Conservation (phyloP, 2,329 filamentous ascomycete genomes). For the Pyricularia sp. region DNA sequence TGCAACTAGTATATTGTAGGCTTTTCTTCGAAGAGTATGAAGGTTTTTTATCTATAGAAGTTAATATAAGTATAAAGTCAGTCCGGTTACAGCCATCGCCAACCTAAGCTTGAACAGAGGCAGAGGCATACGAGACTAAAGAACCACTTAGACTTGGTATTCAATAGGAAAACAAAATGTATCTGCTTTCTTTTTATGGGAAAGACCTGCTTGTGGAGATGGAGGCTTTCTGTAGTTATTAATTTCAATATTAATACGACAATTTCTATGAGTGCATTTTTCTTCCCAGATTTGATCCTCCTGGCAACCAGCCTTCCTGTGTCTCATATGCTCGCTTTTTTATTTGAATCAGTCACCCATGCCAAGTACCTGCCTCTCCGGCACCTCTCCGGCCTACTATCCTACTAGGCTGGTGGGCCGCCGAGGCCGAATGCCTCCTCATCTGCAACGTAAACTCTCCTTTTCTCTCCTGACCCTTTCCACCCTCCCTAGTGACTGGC, state of each 20-base stretch:
- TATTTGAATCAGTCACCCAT: background rate
- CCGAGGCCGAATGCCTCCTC: background rate
- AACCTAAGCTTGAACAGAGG: too few species aligned
- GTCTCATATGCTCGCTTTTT: background rate
- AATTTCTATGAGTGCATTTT: background rate
- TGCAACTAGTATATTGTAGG: too few species aligned
- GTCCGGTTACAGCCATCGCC: too few species aligned
- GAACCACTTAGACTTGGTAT: too few species aligned
- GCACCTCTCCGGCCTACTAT: background rate
- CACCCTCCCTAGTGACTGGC: background rate
- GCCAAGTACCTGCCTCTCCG: background rate
- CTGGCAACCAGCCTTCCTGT: background rate
- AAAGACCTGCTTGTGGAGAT: background rate
- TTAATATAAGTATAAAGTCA: too few species aligned
- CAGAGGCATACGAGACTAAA: too few species aligned
- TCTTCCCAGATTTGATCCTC: background rate
- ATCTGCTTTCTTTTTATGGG: background rate
- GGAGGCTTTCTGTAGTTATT: background rate
- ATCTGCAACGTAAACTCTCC: background rate
- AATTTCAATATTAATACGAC: background rate
- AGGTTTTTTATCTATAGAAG: too few species aligned
- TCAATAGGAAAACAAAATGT: too few species aligned
- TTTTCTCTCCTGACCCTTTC: background rate
- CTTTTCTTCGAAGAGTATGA: background rate
- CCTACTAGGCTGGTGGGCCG: background rate